These are phyloP conservation scores for Penicillium macrosclerotiorum DNA, from an alignment of 495 filamentous ascomycete species.

Conservation along the genomic window DNA sequence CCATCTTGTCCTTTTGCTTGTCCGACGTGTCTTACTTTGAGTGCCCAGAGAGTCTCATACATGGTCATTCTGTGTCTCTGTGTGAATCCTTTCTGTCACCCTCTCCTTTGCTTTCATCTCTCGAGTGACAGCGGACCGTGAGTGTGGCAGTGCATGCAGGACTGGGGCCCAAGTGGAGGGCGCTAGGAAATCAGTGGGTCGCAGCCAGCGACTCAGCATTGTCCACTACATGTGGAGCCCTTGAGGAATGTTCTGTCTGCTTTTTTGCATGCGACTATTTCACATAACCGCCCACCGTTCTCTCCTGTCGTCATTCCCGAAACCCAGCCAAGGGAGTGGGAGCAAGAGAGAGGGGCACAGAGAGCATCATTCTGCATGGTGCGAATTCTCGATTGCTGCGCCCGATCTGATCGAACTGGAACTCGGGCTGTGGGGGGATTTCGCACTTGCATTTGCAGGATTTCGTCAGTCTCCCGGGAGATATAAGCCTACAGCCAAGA, in stretches of 20 bases:
- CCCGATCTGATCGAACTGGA: conserved; percentile 3
- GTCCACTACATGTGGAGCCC: conserved; percentile 22
- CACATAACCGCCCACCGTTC: background rate
- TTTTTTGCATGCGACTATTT: conserved; percentile 7
- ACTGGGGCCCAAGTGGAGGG: conserved; percentile 28
- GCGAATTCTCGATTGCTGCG: conserved; percentile 14
- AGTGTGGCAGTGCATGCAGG: conserved; percentile 50
- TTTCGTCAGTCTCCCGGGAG: conserved; percentile 2
- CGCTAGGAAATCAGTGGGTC: conserved; percentile 30
- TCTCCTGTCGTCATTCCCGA: background rate
- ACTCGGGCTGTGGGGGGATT: background rate
- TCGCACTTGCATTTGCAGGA: background rate
- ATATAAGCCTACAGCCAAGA: conserved; percentile 32
- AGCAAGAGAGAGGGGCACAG: too few species aligned
- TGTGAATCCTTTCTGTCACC: background rate
- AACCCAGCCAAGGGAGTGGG: too few species aligned
- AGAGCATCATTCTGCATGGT: too few species aligned
- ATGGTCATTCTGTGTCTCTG: background rate
- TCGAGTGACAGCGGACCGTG: conserved; percentile 36
- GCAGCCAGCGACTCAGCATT: conserved; percentile 24
- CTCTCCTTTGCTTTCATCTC: conserved; percentile 13
- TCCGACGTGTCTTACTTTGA: conserved; percentile 13
- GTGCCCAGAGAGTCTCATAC: background rate
- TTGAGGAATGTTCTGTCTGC: conserved; percentile 27
- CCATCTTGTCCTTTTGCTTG: background rate